Conservation (phyloP, 78 protist genomes). For the Cavenderia fasciculata region DNA sequence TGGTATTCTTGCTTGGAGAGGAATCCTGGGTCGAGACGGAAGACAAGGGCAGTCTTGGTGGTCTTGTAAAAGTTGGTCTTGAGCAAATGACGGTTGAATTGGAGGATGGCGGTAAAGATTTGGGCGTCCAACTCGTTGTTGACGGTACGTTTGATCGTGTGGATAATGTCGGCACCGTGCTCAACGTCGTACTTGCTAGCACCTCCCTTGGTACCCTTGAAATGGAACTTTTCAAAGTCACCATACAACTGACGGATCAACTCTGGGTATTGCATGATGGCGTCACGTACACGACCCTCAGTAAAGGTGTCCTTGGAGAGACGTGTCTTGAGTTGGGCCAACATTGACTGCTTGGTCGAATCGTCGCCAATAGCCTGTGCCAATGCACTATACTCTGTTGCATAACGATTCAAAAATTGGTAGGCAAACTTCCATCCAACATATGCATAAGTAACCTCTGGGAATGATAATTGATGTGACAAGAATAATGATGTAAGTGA, state of each 20-base stretch:
- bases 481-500: conserved; percentile 59
- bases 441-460: conserved; percentile 75
- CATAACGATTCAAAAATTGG: conserved; percentile 67
- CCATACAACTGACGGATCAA: conserved; percentile 6
- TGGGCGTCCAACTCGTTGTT: conserved; percentile 65
- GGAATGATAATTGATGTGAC: conserved; percentile 67
- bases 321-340: conserved; percentile 63
- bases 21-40: conserved; percentile 92
- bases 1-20: conserved; percentile 60
- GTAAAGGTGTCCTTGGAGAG: conserved; percentile 49
- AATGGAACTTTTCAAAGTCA: conserved; percentile 57
- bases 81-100: conserved; percentile 58
- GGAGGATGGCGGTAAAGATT: conserved; percentile 46
- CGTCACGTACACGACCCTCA: conserved; percentile 72
- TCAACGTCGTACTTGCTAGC: conserved; percentile 28
- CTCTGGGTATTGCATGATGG: conserved; percentile 54
- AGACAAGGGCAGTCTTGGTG: conserved; percentile 84
- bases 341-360: conserved; percentile 63
- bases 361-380: conserved; percentile 68
- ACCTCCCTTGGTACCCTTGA: neutral
- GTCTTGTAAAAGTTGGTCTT: conserved; percentile 88
- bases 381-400: conserved; percentile 40
- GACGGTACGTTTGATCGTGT: conserved; percentile 39
- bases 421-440: conserved; percentile 78
- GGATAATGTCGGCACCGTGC: conserved; percentile 40